Conservation (phyloP, 2,329 filamentous ascomycete species). For the Colletotrichum paranaense region DNA sequence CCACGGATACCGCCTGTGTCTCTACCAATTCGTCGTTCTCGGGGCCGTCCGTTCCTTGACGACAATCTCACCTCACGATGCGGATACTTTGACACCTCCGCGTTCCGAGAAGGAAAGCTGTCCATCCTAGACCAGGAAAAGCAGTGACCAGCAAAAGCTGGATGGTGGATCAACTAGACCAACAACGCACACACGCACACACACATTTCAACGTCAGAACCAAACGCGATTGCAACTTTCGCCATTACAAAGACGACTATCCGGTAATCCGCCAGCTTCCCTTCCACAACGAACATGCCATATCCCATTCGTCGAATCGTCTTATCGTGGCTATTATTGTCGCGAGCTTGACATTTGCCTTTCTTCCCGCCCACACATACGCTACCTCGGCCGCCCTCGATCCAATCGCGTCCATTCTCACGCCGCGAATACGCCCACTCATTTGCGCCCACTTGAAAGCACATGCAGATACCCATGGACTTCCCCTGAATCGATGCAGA, state of each 20-base stretch:
- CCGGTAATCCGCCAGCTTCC: background rate
- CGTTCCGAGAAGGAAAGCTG: background rate
- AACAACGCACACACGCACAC: background rate
- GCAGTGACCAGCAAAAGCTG: background rate
- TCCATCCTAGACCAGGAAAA: too few species aligned
- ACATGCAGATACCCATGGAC: constrained; percentile 24
- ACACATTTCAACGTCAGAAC: background rate
- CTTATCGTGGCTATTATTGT: background rate
- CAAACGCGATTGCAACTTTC: background rate
- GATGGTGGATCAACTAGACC: background rate
- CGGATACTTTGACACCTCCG: constrained; percentile 5
- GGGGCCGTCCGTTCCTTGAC: background rate
- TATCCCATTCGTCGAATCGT: background rate
- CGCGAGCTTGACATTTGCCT: background rate
- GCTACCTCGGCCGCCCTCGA: background rate
- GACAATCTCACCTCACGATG: background rate
- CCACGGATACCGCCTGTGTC: background rate
- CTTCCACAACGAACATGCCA: background rate
- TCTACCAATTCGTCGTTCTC: background rate
- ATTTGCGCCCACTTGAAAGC: constrained; percentile 27
- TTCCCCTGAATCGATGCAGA: constrained; percentile 29
- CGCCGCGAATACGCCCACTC: constrained; percentile 10
- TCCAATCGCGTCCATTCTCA: background rate
- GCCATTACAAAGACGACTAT: background rate
- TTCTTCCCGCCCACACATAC: background rate